Base-by-base conservation (phyloP, 139 green algal species). In the Astrephomene gubernaculifera region DNA sequence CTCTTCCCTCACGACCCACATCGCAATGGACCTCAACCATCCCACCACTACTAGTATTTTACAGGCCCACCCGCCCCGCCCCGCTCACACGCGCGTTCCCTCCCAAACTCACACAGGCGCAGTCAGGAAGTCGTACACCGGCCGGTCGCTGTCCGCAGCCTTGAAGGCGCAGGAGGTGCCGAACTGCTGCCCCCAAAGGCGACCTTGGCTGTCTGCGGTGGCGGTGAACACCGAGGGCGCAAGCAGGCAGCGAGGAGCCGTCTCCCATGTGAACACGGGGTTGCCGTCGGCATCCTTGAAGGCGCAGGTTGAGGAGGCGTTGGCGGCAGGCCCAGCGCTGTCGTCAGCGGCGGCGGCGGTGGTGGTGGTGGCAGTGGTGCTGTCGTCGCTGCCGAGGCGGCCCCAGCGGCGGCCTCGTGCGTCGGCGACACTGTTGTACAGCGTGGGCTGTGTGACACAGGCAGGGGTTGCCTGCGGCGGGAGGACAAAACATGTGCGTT, bases 191-290 rank as follows among this genome's bases (percentile, higher is more conserved):
- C 78, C 78, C 78, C 78, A 84, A 25, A 84, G 41, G 25, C 78
- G 61, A 22, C 78, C 78, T 6, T 45, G 25, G 39, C 4, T 4
- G 9, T 82, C 54, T 29, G 74, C 10, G n/a, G 31, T 44, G 27
- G 60, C 75, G 31, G 29, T 54, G 21, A 84, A 53, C 9, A 84
- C 38, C 2, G 31, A 53, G 29, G 78, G 78, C n/a, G 61, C 31
- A 17, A 36, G 22, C 38, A 74, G 63, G 78, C 78, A 84, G n/a
- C 78, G 78, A n/a, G 78, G 78, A 41, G 78, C 78, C 43, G 78
- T 84, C 63, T 84, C 78, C 78, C 78, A 84, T 2, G 31, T 84
- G 78, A 84, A 84, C 4, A 74, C 33, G 31, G 78, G 78, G 31
- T 14, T 3, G 43, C 33, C 31, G 31, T 22, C 22, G 9, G 3